Evolutionary conservation across 306 rosid species (phyloP), one percentile per base, ranked within the genome.

Genomic region (Vicia villosa): DNA sequence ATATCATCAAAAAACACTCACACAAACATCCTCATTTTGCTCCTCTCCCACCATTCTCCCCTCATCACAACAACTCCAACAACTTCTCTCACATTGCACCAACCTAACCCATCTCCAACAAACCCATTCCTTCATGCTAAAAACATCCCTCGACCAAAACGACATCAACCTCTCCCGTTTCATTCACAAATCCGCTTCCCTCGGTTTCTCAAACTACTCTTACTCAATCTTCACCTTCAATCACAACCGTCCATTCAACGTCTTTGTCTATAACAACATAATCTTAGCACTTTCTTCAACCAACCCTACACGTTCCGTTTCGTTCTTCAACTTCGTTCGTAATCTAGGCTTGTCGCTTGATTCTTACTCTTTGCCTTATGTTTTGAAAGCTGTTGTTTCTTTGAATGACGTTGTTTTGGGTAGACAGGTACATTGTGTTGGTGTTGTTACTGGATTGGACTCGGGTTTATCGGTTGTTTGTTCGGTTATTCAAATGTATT

Each of bases 401-500:
- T 54, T 77, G 3, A 49, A 77, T 0, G 52, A 61, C 2, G 4
- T 77, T 68, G 34, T 5, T 28, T 62, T 82, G 2, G 96, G 88
- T 0, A 24, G 26, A 10, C 90, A 73, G 80, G 42, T 87, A 71
- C 92, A 86, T 70, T 70, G 82, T 24, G 87, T 86, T 40, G 55
- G 81, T 60, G 49, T 89, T 55, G 74, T 60, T 59, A 26, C 76
- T 32, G 92, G 88, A 5, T 76, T 87, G 34, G 70, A 57, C n/a
- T 54, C 40, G 34, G 69, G 80, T 51, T 69, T 50, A 13, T 51
- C 14, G 6, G 86, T 81, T 3, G 78, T 14, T 54, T 52, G 85
- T 5, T 81, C 92, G 17, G 70, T 89, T 20, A 60, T 86, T 72
- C 92, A 56, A 0, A 80, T 83, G 88, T 89, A 89, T 74, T 86